phyloP scores from a whole-genome alignment of 2,329 filamentous ascomycete species.

The Whalleya microplaca region DNA sequence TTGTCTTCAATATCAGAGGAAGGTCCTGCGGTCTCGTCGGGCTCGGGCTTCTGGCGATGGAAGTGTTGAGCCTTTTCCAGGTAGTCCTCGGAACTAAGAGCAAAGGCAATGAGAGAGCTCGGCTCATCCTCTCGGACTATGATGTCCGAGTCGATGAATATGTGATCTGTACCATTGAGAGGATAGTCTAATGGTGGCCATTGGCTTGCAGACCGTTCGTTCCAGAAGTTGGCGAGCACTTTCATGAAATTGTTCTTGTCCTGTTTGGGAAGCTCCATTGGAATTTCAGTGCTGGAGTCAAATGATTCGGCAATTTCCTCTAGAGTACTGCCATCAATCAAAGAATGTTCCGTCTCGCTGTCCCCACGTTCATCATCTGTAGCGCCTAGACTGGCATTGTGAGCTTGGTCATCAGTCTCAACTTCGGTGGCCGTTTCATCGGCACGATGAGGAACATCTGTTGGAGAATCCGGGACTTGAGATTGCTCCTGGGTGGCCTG shows the following conservation, averaged over 20 bases:
- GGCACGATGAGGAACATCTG: conserved; percentile 32
- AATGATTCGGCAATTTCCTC: conserved; percentile 66
- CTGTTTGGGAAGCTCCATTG: conserved; percentile 82
- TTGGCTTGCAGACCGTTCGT: conserved; percentile 91
- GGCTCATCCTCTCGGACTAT: conserved; percentile 98
- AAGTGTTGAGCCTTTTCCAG: conserved; percentile 69
- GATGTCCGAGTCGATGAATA: conserved; percentile 95
- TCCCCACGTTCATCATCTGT: conserved; percentile 69
- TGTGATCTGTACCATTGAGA: conserved; percentile 83
- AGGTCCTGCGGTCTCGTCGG: conserved; percentile 23
- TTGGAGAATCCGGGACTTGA: conserved; percentile 20
- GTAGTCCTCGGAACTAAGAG: conserved; percentile 87
- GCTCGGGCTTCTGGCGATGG: conserved; percentile 29
- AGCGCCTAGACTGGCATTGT: conserved; percentile 60
- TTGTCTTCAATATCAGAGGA: conserved; percentile 36
- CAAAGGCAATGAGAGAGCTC: conserved; percentile 92
- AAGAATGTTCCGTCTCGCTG: conserved; percentile 74
- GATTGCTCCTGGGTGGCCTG: conserved; percentile 13
- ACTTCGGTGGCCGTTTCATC: conserved; percentile 43
- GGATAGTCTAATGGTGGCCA: conserved; percentile 95
- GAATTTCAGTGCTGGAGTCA: conserved; percentile 62
- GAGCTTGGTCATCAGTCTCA: conserved; percentile 48
- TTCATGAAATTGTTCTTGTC: conserved; percentile 94
- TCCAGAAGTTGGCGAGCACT: conserved; percentile 97
- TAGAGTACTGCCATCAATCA: conserved; percentile 69